Conservation (phyloP, 345 rosid genomes). For the Brassica juncea region DNA sequence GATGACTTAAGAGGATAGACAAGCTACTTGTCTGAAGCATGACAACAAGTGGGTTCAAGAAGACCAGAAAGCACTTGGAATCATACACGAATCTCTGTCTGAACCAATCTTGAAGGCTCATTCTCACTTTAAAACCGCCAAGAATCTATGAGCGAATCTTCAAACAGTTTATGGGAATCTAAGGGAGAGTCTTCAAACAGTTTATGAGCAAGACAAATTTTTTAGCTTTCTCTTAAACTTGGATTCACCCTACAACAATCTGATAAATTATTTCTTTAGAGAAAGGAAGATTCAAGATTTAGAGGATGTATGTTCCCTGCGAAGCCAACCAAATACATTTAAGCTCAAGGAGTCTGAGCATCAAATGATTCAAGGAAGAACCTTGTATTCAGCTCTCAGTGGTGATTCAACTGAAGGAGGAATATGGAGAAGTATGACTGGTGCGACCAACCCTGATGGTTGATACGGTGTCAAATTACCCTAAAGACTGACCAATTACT, state of each 20-base stretch:
- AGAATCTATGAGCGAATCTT: not conserved
- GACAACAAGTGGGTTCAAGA: not conserved
- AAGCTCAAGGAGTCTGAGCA: not conserved
- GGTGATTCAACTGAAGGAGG: not conserved
- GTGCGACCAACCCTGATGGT: not conserved
- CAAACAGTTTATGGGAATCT: not conserved
- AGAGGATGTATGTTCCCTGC: not conserved
- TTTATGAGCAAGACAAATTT: not conserved
- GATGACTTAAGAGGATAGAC: not conserved
- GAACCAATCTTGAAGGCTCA: not conserved
- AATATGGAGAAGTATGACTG: no score
- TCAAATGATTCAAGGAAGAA: not conserved
- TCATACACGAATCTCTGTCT: not conserved
- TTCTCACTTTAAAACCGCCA: not conserved
- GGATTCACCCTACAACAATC: not conserved
- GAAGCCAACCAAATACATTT: not conserved
- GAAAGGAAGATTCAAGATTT: not conserved
- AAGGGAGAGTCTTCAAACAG: not conserved
- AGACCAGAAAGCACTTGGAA: not conserved
- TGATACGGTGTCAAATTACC: no score
- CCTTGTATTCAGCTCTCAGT: not conserved
- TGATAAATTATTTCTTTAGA: not conserved
- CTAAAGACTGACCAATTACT: no score
- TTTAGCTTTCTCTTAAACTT: not conserved
- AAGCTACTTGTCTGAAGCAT: not conserved